These are phyloP conservation scores for Hemisphaericaspora xylofermentans DNA, from an alignment of 1,139 yeast species.

Conservation along the genomic window DNA sequence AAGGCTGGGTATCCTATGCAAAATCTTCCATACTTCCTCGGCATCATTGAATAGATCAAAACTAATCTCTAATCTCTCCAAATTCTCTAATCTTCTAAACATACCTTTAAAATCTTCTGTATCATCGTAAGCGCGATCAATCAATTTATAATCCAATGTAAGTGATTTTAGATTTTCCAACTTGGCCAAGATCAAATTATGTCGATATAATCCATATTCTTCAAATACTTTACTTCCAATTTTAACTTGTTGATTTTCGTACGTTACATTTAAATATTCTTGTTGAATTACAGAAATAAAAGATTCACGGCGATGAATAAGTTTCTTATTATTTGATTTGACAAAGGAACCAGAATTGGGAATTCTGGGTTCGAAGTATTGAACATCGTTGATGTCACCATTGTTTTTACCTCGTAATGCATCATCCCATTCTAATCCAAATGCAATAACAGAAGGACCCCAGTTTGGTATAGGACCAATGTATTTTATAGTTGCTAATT, in stretches of 20 bases:
- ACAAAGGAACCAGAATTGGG: conserved; percentile 64
- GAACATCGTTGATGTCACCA: conserved; percentile 63
- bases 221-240: conserved; percentile 61
- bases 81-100: conserved; percentile 20
- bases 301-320: conserved; percentile 21
- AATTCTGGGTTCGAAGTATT: conserved; percentile 50
- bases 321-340: conserved; percentile 40
- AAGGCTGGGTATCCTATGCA: conserved; percentile 36
- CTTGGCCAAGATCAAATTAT: conserved; percentile 48
- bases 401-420: conserved; percentile 70
- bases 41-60: conserved; percentile 54
- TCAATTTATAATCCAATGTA: conserved; percentile 45
- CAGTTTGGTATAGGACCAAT: conserved; percentile 60
- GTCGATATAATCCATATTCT: conserved; percentile 62
- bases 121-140: conserved; percentile 18
- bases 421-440: conserved; percentile 90
- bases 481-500: conserved; percentile 62
- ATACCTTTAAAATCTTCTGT: conserved; percentile 10
- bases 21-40: conserved; percentile 36
- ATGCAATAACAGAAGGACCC: conserved; percentile 50
- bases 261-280: conserved; percentile 39
- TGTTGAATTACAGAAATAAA: conserved; percentile 49
- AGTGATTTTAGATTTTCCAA: conserved; percentile 45
- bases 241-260: conserved; percentile 22
- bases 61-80: conserved; percentile 57